Evolutionary conservation across 331 rosid species (phyloP).

Genomic region (Cydonia oblonga): DNA sequence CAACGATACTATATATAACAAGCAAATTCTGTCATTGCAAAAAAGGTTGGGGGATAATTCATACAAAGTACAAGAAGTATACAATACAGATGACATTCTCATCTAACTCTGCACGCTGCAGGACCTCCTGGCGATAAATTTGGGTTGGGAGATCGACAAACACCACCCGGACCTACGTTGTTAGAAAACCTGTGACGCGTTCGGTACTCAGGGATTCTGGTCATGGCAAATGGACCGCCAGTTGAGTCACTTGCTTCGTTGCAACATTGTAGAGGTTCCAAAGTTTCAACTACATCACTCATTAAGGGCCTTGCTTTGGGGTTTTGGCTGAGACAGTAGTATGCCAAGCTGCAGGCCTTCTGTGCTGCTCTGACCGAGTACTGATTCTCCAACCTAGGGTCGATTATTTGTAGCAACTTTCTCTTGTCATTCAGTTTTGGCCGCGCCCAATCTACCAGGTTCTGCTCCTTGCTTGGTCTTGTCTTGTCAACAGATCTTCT

Average conservation of each 20-base stretch:
- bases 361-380: constrained; percentile 95
- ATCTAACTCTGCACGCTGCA: constrained; percentile 84
- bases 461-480: constrained; percentile 89
- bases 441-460: constrained; percentile 97
- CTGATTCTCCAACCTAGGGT: constrained; percentile 87
- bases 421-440: constrained; percentile 96
- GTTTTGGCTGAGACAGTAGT: constrained; percentile 94
- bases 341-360: constrained; percentile 98
- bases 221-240: constrained; percentile 49
- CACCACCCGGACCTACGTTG: constrained; percentile 67
- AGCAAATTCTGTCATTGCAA: constrained; percentile 20
- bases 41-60: constrained; percentile 9
- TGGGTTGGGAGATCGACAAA: constrained; percentile 90
- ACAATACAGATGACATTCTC: constrained; percentile 26
- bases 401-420: constrained; percentile 89
- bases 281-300: constrained; percentile 97
- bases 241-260: constrained; percentile 45
- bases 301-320: constrained; percentile 98
- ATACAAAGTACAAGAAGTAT: constrained; percentile 26
- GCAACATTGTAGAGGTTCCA: constrained; percentile 88
- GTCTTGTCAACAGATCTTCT: constrained; percentile 93
- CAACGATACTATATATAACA: constrained; percentile 3
- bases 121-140: constrained; percentile 74
- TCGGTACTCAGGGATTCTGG: constrained; percentile 52
- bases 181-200: constrained; percentile 65